These are phyloP conservation scores for Pseudocercospora fijiensis DNA, from an alignment of 2,329 filamentous ascomycete genomes.

Conservation along the genomic window DNA sequence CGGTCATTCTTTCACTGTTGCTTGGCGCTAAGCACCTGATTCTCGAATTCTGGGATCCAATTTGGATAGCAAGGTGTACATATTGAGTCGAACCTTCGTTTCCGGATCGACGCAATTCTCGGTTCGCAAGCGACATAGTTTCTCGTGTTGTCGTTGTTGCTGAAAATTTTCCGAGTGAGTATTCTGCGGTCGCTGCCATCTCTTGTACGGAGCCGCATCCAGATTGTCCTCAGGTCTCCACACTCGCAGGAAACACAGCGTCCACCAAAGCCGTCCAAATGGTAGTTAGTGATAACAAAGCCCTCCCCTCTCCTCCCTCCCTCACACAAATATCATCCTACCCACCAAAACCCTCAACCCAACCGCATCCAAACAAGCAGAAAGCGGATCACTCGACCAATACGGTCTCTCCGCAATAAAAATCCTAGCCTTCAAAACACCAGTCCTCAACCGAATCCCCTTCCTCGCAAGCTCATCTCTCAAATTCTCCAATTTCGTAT, in stretches of 20 bases:
- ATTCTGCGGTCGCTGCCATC: neutral
- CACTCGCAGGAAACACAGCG: too few species aligned
- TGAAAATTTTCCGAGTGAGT: too few species aligned
- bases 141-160: too few species aligned
- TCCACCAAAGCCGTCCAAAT: neutral
- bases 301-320: neutral
- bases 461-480: slow-evolving; percentile 17
- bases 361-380: slow-evolving; percentile 22
- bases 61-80: neutral
- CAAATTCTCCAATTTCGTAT: slow-evolving; percentile 22
- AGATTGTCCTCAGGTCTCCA: too few species aligned
- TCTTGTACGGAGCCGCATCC: too few species aligned
- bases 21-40: neutral
- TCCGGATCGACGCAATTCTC: too few species aligned
- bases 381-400: slow-evolving; percentile 23
- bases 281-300: neutral
- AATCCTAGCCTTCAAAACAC: slow-evolving; percentile 22
- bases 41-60: neutral
- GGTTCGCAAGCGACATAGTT: too few species aligned
- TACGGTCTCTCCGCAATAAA: slow-evolving; percentile 10
- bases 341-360: slow-evolving; percentile 22
- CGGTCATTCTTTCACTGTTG: neutral
- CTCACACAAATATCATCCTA: slow-evolving; percentile 26
- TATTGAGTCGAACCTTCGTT: neutral
- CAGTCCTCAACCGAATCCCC: slow-evolving; percentile 16